Conservation (phyloP, 441 rosid species). For the Jatropha podagrica region DNA sequence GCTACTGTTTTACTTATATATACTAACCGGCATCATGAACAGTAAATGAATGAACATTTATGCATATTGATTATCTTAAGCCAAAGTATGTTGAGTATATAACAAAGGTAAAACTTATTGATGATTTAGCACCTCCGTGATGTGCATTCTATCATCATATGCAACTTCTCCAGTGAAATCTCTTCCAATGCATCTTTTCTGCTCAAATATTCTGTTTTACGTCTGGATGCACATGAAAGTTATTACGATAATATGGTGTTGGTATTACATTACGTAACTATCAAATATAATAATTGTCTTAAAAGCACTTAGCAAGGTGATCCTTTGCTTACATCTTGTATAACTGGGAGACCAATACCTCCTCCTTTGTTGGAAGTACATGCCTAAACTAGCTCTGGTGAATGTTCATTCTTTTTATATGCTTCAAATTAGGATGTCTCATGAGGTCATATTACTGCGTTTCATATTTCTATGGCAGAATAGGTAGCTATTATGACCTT, state of each 20-base stretch:
- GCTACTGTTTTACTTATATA: slow-evolving; percentile 6
- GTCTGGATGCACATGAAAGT: neutral
- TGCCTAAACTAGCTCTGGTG: neutral
- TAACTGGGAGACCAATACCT: neutral
- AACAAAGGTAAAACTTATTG: neutral
- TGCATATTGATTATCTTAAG: neutral
- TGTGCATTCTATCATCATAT: neutral
- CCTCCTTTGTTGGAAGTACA: neutral
- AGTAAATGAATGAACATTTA: neutral
- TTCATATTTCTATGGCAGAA: neutral
- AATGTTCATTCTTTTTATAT: neutral
- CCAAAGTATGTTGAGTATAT: neutral
- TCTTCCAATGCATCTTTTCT: neutral
- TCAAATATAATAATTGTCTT: neutral
- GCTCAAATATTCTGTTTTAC: neutral
- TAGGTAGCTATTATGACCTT: neutral
- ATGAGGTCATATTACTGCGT: neutral
- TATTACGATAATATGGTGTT: neutral
- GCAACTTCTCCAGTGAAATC: neutral
- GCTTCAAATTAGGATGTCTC: neutral
- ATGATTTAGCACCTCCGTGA: neutral
- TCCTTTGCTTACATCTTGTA: neutral
- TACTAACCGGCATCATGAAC: neutral
- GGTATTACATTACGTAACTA: neutral
- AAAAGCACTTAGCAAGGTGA: neutral